Base-by-base conservation (phyloP, 2,329 filamentous ascomycete species). In the Trichophyton equinum region DNA sequence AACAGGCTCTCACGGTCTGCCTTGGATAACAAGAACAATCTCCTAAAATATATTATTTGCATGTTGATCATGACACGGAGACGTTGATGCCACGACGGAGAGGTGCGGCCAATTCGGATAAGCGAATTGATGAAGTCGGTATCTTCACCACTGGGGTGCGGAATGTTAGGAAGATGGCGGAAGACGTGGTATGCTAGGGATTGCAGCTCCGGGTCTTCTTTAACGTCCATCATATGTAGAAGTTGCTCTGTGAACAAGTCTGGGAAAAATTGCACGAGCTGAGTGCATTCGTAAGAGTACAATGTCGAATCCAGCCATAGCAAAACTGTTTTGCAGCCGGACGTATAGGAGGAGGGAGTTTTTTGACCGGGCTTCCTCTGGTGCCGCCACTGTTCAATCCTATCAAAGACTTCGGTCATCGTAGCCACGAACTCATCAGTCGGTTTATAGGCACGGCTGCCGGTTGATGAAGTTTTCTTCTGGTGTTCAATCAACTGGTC, bases 151-250 rank as follows among this genome's bases (percentile, higher is more conserved):
- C 85, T 82, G 1, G 89, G 86, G 76, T 96, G 92, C 0, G 94
- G 91, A 61, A 99, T 90, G 72, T 99, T 99, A 13, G 94, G 91
- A 15, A 99, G 78, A 70, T 99, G 92, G 5, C 92, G 87, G 78
- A 97, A 99, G 47, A 99, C 94, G 70, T 96, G 91, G 71, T 97
- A 99, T 0, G 94, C 92, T 7, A 96, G 81, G 8, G 88, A 87
- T 79, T 96, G 95, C 1, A 99, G 81, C 73, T 99, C 95, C 0
- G 90, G 91, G 68, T 99, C 94, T 73, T 99, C 94, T 73, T 97
- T 97, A 72, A 99, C 90, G 70, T 99, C 94, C 92, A 99, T 99
- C 94, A 99, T 99, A 78, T 99, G 91, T 59, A 99, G 78, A 13
- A 99, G 82, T 72, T 96, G 89, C 68, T 94, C 89, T 72, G 95